These are phyloP conservation scores for Acer yangbiense DNA, from an alignment of 345 rosid genomes.

Conservation along the genomic window DNA sequence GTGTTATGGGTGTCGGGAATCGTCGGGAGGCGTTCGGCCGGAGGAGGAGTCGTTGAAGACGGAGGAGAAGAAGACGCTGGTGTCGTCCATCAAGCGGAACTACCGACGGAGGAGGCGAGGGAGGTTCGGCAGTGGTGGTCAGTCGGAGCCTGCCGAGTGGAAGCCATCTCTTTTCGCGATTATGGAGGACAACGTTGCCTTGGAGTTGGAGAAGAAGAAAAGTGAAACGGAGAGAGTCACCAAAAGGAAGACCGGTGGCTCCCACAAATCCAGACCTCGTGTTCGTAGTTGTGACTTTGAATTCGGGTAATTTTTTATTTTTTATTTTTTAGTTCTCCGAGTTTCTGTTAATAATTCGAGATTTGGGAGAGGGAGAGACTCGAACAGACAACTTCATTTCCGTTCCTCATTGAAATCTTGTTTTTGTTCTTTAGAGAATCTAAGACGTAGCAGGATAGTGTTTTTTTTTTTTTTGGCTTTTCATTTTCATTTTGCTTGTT, in stretches of 20 bases:
- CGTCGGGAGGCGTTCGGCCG: background rate
- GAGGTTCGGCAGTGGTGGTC: slow-evolving; percentile 25
- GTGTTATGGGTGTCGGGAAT: slow-evolving; percentile 37
- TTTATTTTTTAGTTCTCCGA: too few relatives aligned
- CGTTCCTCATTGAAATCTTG: background rate
- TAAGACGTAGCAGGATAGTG: too few relatives aligned
- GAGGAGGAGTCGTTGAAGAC: background rate
- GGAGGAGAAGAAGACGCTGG: slow-evolving; percentile 34
- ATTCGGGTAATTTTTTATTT: slow-evolving; percentile 29
- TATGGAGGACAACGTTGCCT: slow-evolving; percentile 51
- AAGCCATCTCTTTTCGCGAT: slow-evolving; percentile 62
- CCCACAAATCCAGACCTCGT: slow-evolving; percentile 29
- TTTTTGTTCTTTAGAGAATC: too few relatives aligned
- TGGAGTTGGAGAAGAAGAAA: slow-evolving; percentile 25
- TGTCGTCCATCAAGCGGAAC: slow-evolving; percentile 4
- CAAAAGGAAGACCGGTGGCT: slow-evolving; percentile 32
- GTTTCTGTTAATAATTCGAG: too few relatives aligned
- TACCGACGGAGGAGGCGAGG: slow-evolving; percentile 30
- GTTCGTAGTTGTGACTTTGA: slow-evolving; percentile 36
- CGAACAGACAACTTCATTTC: background rate
- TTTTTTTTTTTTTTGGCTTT: background rate
- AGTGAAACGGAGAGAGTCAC: slow-evolving; percentile 20
- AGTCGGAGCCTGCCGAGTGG: slow-evolving; percentile 39
- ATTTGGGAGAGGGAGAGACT: too few relatives aligned
- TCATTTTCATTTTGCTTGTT: background rate